These are phyloP conservation scores for Xerocomus spinulosus DNA, from an alignment of 768 basidiomycete genomes.

Conservation along the genomic window DNA sequence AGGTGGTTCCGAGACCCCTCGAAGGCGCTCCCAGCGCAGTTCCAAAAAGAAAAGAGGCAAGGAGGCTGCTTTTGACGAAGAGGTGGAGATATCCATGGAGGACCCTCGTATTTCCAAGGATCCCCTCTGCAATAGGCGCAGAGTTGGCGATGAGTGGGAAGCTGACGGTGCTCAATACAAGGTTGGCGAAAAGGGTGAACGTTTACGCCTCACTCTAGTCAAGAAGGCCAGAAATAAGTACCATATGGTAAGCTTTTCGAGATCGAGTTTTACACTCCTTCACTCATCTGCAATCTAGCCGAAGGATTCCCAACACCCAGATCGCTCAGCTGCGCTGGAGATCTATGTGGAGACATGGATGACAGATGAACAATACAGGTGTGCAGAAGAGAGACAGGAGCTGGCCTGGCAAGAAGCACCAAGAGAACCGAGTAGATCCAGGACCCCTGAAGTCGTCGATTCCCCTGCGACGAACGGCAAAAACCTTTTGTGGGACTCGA, in stretches of 20 bases:
- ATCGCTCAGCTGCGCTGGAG: conserved; percentile 60
- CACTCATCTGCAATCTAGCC: conserved; percentile 45
- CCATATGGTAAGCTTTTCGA: conserved; percentile 56
- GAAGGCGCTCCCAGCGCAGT: conserved; percentile 3
- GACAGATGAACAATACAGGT: conserved; percentile 65
- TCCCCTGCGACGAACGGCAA: conserved; percentile 50
- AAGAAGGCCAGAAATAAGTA: conserved; percentile 69
- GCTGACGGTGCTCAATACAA: conserved; percentile 66
- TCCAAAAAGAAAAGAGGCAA: conserved; percentile 55
- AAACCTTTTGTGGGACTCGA: conserved; percentile 64
- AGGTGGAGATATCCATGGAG: conserved; percentile 46
- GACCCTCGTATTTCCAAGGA: conserved; percentile 46
- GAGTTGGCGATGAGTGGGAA: conserved; percentile 75
- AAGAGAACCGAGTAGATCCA: conserved; percentile 40
- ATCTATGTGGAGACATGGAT: conserved; percentile 79
- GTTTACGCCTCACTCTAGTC: conserved; percentile 64
- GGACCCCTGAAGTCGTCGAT: conserved; percentile 37
- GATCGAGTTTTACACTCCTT: conserved; percentile 5
- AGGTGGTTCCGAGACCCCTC: conserved; percentile 10
- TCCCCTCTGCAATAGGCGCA: conserved; percentile 50
- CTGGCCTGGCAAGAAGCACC: conserved; percentile 67
- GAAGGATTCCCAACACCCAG: conserved; percentile 72
- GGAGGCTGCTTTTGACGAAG: conserved; percentile 36
- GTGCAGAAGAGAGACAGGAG: conserved; percentile 55
- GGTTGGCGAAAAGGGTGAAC: conserved; percentile 64